A percentile compares a stretch with the other conserved stretches of the same genome.
These are phyloP conservation scores for Pseudonitzschia multiseries DNA, from an alignment of 108 stramenopile species.

Conservation along the genomic window DNA sequence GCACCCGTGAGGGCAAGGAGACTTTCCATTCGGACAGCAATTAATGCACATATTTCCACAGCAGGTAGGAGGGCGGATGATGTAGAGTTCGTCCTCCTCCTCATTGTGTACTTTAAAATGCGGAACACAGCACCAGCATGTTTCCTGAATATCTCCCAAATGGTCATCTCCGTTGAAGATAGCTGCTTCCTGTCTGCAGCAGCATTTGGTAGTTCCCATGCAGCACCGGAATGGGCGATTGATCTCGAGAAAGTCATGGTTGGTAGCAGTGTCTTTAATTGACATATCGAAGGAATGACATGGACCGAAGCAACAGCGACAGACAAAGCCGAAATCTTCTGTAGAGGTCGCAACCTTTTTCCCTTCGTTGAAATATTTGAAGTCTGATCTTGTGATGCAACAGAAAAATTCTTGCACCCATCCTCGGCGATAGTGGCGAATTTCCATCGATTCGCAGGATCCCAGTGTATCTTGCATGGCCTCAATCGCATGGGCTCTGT, in stretches of 20 bases:
- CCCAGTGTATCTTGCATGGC: slow-evolving; percentile 12
- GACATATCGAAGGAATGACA: slow-evolving; percentile 59
- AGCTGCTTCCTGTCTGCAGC: slow-evolving; percentile 58
- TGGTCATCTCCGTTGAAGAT: slow-evolving; percentile 48
- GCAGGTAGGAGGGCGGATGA: slow-evolving; percentile 69
- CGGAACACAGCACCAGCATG: slow-evolving; percentile 64
- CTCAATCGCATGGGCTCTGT: background rate
- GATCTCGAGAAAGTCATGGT: slow-evolving; percentile 48
- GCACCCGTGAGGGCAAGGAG: slow-evolving; percentile 61
- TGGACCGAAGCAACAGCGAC: slow-evolving; percentile 60
- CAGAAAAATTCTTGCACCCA: slow-evolving; percentile 56
- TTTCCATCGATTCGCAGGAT: slow-evolving; percentile 35
- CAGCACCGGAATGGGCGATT: slow-evolving; percentile 54
- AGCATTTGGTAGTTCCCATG: slow-evolving; percentile 58
- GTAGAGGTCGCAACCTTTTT: slow-evolving; percentile 54
- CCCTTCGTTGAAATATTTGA: slow-evolving; percentile 43
- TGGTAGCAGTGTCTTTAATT: slow-evolving; percentile 35
- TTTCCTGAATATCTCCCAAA: slow-evolving; percentile 56
- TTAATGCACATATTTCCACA: slow-evolving; percentile 64
- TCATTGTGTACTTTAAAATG: slow-evolving; percentile 50
- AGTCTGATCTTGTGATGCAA: slow-evolving; percentile 63
- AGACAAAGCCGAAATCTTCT: slow-evolving; percentile 61
- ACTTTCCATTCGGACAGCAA: slow-evolving; percentile 68
- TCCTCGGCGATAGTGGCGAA: slow-evolving; percentile 55
- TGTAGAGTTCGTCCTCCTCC: slow-evolving; percentile 49